Evolutionary conservation across 2,329 filamentous ascomycete genomes (phyloP).

Genomic region (Pseudogymnoascus sp.): DNA sequence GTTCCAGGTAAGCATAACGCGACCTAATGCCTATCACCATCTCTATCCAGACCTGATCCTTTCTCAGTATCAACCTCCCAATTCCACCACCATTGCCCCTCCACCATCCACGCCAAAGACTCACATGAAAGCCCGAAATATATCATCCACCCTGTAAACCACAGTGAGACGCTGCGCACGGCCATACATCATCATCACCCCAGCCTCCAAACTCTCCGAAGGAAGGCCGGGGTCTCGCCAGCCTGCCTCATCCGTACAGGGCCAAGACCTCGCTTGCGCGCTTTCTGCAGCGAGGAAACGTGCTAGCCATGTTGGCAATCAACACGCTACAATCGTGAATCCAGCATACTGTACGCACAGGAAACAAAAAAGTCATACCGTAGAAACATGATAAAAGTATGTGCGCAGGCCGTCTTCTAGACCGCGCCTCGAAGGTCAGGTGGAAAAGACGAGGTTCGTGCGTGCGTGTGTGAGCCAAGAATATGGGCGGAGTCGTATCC

Average conservation of each 20-base stretch:
- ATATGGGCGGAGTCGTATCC: not conserved
- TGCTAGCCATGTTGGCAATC: not conserved
- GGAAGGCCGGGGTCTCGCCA: not conserved
- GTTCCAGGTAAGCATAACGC: not conserved
- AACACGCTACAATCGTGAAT: slow-evolving; percentile 8
- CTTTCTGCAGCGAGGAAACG: not conserved
- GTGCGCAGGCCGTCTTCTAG: not conserved
- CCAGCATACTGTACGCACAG: not conserved
- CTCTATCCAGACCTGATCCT: not conserved
- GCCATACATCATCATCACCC: not conserved
- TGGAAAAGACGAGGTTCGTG: not conserved
- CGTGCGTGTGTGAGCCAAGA: not conserved
- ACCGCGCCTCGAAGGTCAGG: not conserved
- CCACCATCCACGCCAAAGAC: not conserved
- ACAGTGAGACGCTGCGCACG: not conserved
- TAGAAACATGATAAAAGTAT: not conserved
- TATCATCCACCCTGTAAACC: not conserved
- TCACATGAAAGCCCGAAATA: not conserved
- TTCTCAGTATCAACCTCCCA: not conserved
- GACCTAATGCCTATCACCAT: not conserved
- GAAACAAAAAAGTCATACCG: not conserved
- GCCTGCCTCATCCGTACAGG: not conserved
- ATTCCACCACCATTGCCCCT: not conserved
- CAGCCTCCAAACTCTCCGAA: not conserved
- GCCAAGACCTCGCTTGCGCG: not conserved